These are phyloP conservation scores for Lablab purpureus DNA, from an alignment of 306 rosid genomes.

Conservation along the genomic window DNA sequence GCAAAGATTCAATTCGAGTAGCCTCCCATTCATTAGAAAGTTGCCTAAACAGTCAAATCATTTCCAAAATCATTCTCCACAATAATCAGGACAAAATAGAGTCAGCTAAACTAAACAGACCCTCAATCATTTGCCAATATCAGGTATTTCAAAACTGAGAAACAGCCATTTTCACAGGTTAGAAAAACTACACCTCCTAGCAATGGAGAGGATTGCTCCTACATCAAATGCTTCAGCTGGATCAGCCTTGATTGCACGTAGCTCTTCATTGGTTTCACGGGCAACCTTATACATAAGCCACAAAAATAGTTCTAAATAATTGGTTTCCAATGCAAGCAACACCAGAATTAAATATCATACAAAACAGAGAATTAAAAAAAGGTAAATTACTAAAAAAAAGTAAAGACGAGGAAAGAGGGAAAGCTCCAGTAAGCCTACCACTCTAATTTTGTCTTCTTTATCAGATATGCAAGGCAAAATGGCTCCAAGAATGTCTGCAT, in stretches of 20 bases:
- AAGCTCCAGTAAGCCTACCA: conserved; percentile 61
- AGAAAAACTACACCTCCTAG: conserved; percentile 74
- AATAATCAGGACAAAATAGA: conserved; percentile 38
- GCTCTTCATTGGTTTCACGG: conserved; percentile 95
- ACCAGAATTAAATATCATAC: not conserved
- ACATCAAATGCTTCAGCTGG: conserved; percentile 90
- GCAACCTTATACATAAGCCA: conserved; percentile 73
- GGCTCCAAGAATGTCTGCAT: conserved; percentile 95
- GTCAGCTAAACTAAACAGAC: conserved; percentile 38
- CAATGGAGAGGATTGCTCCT: conserved; percentile 85
- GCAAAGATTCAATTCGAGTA: conserved; percentile 91
- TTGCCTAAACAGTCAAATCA: conserved; percentile 74
- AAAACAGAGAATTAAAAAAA: not conserved
- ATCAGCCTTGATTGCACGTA: conserved; percentile 73
- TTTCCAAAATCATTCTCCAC: conserved; percentile 40
- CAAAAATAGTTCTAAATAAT: conserved; percentile 26
- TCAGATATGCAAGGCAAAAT: conserved; percentile 97
- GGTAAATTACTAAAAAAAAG: conserved; percentile 6
- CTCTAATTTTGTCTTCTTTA: conserved; percentile 99
- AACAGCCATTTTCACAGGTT: conserved; percentile 42
- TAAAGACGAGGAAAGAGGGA: conserved; percentile 13
- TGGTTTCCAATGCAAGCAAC: conserved; percentile 26
- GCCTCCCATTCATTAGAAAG: conserved; percentile 90
- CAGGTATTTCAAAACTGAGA: conserved; percentile 50
- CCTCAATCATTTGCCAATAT: conserved; percentile 38